Base-by-base conservation (phyloP, 768 basidiomycete species). In the Infundibulicybe gibba region DNA sequence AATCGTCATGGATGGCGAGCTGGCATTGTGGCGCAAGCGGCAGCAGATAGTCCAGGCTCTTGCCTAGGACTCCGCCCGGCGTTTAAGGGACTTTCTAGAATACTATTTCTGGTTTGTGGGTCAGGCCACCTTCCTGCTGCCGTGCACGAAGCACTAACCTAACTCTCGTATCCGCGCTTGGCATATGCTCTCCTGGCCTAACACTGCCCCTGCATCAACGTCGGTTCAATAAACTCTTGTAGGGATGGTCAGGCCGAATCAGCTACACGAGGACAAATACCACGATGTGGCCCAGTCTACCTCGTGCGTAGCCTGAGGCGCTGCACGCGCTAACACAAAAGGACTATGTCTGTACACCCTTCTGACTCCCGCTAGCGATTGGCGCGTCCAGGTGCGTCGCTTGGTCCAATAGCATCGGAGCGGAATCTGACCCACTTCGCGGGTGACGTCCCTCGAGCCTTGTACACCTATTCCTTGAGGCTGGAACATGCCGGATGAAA, bases 281-380 rank as follows among this genome's bases (percentile, higher is more conserved):
- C n/a, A n/a, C n/a, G n/a, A n/a, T n/a, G n/a, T n/a, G n/a, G n/a
- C n/a, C n/a, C n/a, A n/a, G n/a, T n/a, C n/a, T 14, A 74, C 71
- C 44, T 89, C 78, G 45, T 89, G 89, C 12, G 80, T 84, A 10
- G 69, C 2, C 87, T 87, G 53, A 81, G 70, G 43, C 71, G 71
- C 2, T 0, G 82, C 79, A 59, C 84, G 40, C 13, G 3, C 42
- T 3, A 25, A 8, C 14, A 19, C 3, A 46, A 21, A 40, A 5
- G 15, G 16, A 13, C 20, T 41, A 17, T 32, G 44, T 5, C 13
- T 16, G 19, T n/a, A n/a, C 41, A 80, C 80, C 83, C 85, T 52
- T 87, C 77, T 13, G 90, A 64, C 43, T 87, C 79, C 82, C n/a
- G n/a, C n/a, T n/a, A n/a, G n/a, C 84, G 89, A 54, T 90, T 85